Conservation (phyloP, 805 yeast species). For the Yamadazyma kitorensis region DNA sequence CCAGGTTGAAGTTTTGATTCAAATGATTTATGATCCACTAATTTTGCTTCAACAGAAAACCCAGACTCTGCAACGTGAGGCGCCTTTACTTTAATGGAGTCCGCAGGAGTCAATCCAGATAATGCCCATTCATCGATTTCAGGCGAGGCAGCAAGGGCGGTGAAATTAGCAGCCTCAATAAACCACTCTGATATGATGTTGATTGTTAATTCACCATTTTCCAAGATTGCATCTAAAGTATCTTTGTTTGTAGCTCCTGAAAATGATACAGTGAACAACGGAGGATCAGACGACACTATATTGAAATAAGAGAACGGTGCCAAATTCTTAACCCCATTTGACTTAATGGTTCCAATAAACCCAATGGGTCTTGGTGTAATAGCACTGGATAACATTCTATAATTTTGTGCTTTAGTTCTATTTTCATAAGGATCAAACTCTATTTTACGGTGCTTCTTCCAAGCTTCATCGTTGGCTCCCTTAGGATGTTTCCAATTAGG, state of each 20-base stretch:
- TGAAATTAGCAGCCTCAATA: constrained; percentile 58
- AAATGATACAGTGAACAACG: constrained; percentile 52
- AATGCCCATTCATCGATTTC: constrained; percentile 55
- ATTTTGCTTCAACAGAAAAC: constrained; percentile 55
- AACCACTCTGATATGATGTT: constrained; percentile 64
- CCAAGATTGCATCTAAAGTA: constrained; percentile 46
- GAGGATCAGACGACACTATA: constrained; percentile 52
- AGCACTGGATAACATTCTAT: constrained; percentile 50
- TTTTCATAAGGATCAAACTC: constrained; percentile 48
- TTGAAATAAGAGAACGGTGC: constrained; percentile 63
- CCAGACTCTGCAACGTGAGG: constrained; percentile 62
- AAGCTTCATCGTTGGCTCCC: constrained; percentile 43
- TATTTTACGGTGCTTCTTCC: constrained; percentile 39
- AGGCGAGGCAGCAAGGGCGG: constrained; percentile 45
- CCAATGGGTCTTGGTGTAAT: constrained; percentile 62
- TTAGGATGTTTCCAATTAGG: constrained; percentile 42
- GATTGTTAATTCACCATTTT: constrained; percentile 52
- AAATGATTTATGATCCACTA: constrained; percentile 44
- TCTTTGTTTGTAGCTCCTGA: constrained; percentile 47
- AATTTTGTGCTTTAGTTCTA: constrained; percentile 43
- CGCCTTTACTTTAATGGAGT: constrained; percentile 47
- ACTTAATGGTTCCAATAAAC: constrained; percentile 47
- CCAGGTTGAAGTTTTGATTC: constrained; percentile 36
- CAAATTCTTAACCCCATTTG: constrained; percentile 44
- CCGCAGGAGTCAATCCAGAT: constrained; percentile 48